phyloP scores from a whole-genome alignment of 305 asterid genomes.

The Rubia balearica region DNA sequence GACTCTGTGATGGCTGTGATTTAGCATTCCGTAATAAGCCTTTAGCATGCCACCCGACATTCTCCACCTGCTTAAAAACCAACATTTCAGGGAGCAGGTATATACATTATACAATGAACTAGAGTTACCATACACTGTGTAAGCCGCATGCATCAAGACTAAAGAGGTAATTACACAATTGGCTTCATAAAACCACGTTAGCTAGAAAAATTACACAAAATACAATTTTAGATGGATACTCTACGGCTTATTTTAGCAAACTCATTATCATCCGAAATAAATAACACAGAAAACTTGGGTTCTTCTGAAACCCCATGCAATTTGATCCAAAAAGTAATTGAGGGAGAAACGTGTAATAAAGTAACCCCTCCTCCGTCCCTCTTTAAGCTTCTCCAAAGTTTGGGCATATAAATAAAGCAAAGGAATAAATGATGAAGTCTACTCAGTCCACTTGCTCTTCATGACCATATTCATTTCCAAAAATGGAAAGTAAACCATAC shows the following conservation, averaged over 20 bases:
- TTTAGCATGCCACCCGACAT: conserved; percentile 22
- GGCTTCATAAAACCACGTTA: not conserved
- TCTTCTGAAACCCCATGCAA: not conserved
- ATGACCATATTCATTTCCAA: not conserved
- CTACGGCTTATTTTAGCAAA: not conserved
- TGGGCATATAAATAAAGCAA: not conserved
- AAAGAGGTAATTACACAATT: not conserved
- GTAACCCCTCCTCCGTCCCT: not conserved
- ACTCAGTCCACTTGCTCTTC: not conserved
- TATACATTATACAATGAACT: not conserved
- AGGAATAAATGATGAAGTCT: not conserved
- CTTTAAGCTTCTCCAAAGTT: not conserved
- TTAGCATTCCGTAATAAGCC: conserved; percentile 30
- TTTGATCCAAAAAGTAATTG: not conserved
- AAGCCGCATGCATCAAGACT: not conserved
- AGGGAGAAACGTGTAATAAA: not conserved
- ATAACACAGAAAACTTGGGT: not conserved
- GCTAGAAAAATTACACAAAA: not conserved
- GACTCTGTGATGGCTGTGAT: conserved; percentile 42
- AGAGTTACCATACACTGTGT: conserved; percentile 4
- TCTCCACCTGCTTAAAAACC: conserved; percentile 36
- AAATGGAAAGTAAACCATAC: not conserved
- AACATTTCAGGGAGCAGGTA: conserved; percentile 4
- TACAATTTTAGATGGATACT: not conserved
- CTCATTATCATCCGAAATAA: not conserved